phyloP scores from a whole-genome alignment of 2,329 filamentous ascomycete genomes.

The Ophiostoma ips region DNA sequence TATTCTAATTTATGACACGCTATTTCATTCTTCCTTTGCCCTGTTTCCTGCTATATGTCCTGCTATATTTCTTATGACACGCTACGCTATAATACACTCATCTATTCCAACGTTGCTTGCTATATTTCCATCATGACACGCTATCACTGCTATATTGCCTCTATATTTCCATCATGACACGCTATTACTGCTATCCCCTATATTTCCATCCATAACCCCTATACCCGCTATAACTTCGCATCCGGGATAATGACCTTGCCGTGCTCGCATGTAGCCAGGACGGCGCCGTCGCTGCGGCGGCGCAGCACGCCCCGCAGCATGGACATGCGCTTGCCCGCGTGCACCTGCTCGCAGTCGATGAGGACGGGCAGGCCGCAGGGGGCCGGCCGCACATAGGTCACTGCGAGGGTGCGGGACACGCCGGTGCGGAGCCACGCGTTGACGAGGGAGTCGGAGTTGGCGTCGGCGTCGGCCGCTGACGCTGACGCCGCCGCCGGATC shows the following conservation, averaged over 20 bases:
- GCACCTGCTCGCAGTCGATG: conserved; percentile 43
- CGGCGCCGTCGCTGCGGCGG: conserved; percentile 34
- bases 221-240: not conserved
- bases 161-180: not conserved
- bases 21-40: too few relatives aligned
- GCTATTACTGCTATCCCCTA: not conserved
- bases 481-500: conserved; percentile 40
- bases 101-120: too few relatives aligned
- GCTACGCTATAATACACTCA: too few relatives aligned
- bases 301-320: conserved; percentile 41
- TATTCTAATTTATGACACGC: too few relatives aligned
- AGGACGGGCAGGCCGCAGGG: conserved; percentile 35
- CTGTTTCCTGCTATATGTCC: too few relatives aligned
- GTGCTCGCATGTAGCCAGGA: conserved; percentile 48
- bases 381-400: conserved; percentile 53
- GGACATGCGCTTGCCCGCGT: conserved; percentile 40
- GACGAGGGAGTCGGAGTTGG: not conserved
- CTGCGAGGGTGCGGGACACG: conserved; percentile 50
- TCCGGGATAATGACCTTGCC: conserved; percentile 37
- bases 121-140: not conserved
- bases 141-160: too few relatives aligned
- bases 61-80: too few relatives aligned
- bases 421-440: conserved; percentile 41
- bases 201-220: too few relatives aligned
- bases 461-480: conserved; percentile 19